Base-by-base conservation (phyloP, 441 rosid genomes). In the Corymbia citriodora region DNA sequence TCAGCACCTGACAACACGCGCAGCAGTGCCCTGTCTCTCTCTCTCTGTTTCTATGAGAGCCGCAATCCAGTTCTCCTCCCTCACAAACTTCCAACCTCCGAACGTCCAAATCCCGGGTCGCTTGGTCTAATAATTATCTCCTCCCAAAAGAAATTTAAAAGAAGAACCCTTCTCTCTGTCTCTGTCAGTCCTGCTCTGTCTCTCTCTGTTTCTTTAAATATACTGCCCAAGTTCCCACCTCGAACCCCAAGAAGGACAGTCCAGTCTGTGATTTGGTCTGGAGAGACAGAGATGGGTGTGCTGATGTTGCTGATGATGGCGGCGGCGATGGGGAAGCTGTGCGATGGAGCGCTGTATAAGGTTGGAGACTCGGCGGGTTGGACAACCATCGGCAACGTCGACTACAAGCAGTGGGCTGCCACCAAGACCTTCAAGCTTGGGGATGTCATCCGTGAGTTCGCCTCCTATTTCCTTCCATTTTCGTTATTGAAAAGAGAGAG, bases 361-460 rank as follows among this genome's bases (percentile, higher is more conserved):
- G 99, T 98, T 27, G 98, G 99, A 14, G 98, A 96, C 91, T 88
- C 97, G 40, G 96, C 96, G 72, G 99, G 99, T 55, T 98, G 99
- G 99, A 98, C 99, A 87, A 95, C 97, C 93, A 96, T 96, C 87
- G 99, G 97, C 48, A 96, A 95, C 89, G 89, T 97, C 31, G 95
- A 98, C 89, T 98, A 97, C 95, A 97, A 96, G 94, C 93, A 91
- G 74, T 98, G 99, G 99, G 92, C 98, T 18, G 96, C 98, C 83
- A 89, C 93, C 55, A 97, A 95, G 91, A 94, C 94, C 93, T 98
- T 97, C 94, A 91, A 93, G 85, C 88, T 97, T 81, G 98, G 99
- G 54, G 99, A 98, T 87, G 59, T 92, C 68, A 93, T 98, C 91
- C 57, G 99, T 98, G 90, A 91, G 97, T 81, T 23, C 59, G 17